Conservation (phyloP, 2,329 filamentous ascomycete genomes). For the Geosmithia morbida region DNA sequence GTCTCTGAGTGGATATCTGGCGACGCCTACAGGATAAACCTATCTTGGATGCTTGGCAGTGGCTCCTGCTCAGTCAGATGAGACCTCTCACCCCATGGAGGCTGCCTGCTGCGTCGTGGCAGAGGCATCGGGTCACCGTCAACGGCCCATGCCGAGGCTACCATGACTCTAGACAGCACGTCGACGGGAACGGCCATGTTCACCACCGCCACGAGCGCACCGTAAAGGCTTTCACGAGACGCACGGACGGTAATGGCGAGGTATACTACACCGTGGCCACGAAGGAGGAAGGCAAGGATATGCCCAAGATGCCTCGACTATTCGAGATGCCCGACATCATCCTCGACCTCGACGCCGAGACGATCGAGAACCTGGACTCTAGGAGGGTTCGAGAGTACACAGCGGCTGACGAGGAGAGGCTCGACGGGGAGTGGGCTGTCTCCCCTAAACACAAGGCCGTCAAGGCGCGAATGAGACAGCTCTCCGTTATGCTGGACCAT, state of each 20-base stretch:
- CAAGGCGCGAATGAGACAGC: constrained; percentile 6
- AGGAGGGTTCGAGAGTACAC: constrained; percentile 24
- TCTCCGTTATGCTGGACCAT: background rate
- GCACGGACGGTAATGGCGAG: background rate
- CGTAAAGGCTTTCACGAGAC: background rate
- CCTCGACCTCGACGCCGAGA: constrained; percentile 37
- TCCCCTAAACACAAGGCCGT: background rate
- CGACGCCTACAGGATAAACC: background rate
- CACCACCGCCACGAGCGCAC: background rate
- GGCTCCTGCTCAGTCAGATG: background rate
- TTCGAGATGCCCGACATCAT: constrained; percentile 25
- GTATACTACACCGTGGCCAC: constrained; percentile 3
- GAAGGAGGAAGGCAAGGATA: background rate
- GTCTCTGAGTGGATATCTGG: no score
- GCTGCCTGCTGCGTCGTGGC: background rate
- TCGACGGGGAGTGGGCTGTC: constrained; percentile 10
- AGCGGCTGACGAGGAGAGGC: constrained; percentile 16
- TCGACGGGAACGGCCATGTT: background rate
- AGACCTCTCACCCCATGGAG: background rate
- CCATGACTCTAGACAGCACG: background rate
- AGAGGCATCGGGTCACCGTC: background rate
- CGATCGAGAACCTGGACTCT: constrained; percentile 11
- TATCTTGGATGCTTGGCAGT: background rate
- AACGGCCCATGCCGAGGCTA: background rate
- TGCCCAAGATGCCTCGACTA: background rate